phyloP scores from a whole-genome alignment of 345 rosid genomes.

The Citrus medica region DNA sequence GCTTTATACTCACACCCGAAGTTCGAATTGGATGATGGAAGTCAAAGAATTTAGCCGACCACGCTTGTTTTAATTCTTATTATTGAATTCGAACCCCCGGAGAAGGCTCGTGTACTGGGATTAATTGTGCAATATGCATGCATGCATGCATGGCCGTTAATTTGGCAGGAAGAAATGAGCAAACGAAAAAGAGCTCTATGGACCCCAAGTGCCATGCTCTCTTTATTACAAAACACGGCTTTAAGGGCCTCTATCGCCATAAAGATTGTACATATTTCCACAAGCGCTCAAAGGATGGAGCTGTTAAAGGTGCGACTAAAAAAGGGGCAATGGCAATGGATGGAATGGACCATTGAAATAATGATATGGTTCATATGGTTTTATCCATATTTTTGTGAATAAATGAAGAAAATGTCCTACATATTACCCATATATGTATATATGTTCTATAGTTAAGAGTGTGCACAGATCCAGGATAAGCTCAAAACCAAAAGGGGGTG shows the following conservation, averaged over 20 bases:
- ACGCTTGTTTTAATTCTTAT: not conserved
- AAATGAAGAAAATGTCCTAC: not conserved
- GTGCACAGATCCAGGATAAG: not conserved
- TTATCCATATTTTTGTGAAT: not conserved
- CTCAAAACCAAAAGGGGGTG: not conserved
- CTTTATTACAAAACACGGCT: not conserved
- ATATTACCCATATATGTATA: too few relatives aligned
- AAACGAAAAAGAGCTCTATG: not conserved
- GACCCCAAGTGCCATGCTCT: slow-evolving; percentile 6
- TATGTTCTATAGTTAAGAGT: not conserved
- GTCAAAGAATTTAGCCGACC: not conserved
- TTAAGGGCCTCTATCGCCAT: not conserved
- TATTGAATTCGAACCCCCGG: not conserved
- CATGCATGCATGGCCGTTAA: not conserved
- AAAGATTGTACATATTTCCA: not conserved
- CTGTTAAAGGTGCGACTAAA: not conserved
- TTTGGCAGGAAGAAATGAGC: not conserved
- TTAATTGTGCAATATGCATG: not conserved
- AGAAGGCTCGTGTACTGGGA: not conserved
- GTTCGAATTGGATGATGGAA: not conserved
- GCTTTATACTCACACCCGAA: not conserved
- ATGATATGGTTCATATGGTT: not conserved
- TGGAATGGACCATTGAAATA: not conserved
- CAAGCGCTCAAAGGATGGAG: not conserved
- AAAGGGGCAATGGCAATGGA: not conserved